phyloP scores from a whole-genome alignment of 129 eudicot genomes.

The Pittosporum tobira region DNA sequence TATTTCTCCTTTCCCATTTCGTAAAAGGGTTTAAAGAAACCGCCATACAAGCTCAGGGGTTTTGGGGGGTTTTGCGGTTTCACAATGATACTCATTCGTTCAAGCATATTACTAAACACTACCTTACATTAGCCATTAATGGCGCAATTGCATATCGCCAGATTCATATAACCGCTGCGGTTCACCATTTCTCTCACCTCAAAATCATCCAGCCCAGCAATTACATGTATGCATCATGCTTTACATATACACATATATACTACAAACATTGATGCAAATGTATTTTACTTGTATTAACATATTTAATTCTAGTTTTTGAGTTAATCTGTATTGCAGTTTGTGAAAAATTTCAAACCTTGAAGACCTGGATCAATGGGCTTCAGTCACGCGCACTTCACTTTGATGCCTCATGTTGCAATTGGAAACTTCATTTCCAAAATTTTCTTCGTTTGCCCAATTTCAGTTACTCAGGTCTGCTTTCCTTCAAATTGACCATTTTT shows the following conservation, averaged over 20 bases:
- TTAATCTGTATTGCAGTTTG: conserved; percentile 3
- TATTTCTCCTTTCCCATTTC: too few relatives aligned
- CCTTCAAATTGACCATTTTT: neutral
- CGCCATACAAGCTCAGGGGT: too few relatives aligned
- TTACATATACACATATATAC: neutral
- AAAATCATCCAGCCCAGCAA: conserved; percentile 20
- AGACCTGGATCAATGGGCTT: conserved; percentile 18
- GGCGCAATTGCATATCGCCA: conserved; percentile 16
- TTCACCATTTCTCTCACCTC: conserved; percentile 2
- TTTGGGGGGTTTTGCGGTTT: neutral
- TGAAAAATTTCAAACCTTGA: conserved; percentile 22
- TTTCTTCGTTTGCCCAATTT: conserved; percentile 16
- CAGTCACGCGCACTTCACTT: conserved; percentile 21
- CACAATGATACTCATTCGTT: neutral
- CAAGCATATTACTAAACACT: neutral
- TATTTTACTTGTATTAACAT: neutral
- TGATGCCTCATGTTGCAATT: conserved; percentile 15
- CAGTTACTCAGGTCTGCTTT: conserved; percentile 27
- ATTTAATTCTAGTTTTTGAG: neutral
- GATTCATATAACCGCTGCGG: neutral
- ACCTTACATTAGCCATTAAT: neutral
- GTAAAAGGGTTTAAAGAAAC: conserved; percentile 4
- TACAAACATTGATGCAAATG: neutral
- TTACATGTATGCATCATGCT: conserved; percentile 2
- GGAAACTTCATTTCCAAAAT: conserved; percentile 24